Conservation (phyloP, 176 grass and related monocot genomes). For the Oryza officinalis region DNA sequence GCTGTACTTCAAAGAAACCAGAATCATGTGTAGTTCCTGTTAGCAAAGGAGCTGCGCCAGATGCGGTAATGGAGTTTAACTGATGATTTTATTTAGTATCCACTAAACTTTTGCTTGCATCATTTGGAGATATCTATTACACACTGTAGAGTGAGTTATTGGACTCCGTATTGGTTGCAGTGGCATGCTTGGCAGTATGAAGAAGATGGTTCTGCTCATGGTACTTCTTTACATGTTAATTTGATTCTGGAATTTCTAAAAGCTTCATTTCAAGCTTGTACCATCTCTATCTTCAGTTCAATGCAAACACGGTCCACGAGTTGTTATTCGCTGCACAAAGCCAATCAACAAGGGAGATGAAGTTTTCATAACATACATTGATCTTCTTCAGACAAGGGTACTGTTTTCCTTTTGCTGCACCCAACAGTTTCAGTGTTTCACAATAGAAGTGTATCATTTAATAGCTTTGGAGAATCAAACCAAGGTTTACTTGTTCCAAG, state of each 20-base stretch:
- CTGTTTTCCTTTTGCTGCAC: conserved; percentile 16
- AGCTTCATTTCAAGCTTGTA: conserved; percentile 1
- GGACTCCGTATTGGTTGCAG: conserved; percentile 48
- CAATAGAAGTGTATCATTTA: conserved; percentile 18
- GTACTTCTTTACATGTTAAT: conserved; percentile 47
- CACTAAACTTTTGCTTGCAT: conserved; percentile 25
- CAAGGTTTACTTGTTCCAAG: conserved; percentile 5
- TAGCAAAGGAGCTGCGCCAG: conserved; percentile 32
- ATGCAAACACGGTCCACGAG: conserved; percentile 63
- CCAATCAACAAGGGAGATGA: conserved; percentile 73
- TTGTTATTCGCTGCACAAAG: conserved; percentile 69
- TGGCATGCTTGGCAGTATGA: conserved; percentile 47
- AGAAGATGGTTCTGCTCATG: conserved; percentile 34
- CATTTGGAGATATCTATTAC: conserved; percentile 4
- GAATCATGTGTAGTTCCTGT: conserved; percentile 41
- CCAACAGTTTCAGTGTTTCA: background rate
- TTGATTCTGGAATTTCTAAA: conserved; percentile 7
- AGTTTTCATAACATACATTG: conserved; percentile 83
- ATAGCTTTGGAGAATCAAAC: background rate
- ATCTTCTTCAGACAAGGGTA: conserved; percentile 84
- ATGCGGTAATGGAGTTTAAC: conserved; percentile 44
- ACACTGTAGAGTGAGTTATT: conserved; percentile 5
- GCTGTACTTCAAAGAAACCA: conserved; percentile 18
- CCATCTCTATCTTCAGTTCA: conserved; percentile 38
- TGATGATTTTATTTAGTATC: conserved; percentile 4